phyloP scores from a whole-genome alignment of 2,329 filamentous ascomycete genomes.

The Leptosphaerulina australis region DNA sequence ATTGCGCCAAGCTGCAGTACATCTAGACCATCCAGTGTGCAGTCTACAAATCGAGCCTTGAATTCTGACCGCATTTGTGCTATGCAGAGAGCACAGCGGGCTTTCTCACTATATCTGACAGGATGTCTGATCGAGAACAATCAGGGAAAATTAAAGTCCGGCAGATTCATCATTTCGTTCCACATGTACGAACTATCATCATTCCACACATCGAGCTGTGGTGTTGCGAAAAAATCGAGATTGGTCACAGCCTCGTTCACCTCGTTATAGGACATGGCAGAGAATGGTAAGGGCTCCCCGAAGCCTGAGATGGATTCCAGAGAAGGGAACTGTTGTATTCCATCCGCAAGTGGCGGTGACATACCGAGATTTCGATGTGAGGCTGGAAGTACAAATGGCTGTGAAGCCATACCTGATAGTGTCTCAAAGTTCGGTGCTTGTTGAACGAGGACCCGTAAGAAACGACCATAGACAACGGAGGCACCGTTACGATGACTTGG shows the following conservation, averaged over 20 bases:
- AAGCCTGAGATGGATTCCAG: constrained; percentile 25
- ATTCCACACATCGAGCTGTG: constrained; percentile 63
- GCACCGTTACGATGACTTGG: constrained; percentile 71
- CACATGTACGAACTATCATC: constrained; percentile 51
- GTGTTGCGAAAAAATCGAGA: constrained; percentile 64
- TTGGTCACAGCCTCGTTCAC: constrained; percentile 70
- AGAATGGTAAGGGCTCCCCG: constrained; percentile 61
- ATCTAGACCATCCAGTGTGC: no score
- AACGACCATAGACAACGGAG: constrained; percentile 64
- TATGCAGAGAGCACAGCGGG: no score
- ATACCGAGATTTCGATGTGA: constrained; percentile 7
- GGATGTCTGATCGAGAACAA: no score
- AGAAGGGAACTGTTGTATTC: constrained; percentile 10
- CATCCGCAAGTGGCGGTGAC: constrained; percentile 9
- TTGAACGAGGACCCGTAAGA: constrained; percentile 55
- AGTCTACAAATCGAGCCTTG: not conserved
- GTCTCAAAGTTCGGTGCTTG: constrained; percentile 32
- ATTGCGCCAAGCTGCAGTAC: not conserved
- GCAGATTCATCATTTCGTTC: constrained; percentile 45
- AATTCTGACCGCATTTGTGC: no score
- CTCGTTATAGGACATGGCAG: constrained; percentile 72
- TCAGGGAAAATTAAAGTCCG: constrained; percentile 41
- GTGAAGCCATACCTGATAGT: constrained; percentile 12
- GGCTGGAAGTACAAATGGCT: constrained; percentile 19
- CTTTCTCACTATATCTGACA: no score